Base-by-base conservation (phyloP, 768 basidiomycete genomes). In the Lentinula sp. region DNA sequence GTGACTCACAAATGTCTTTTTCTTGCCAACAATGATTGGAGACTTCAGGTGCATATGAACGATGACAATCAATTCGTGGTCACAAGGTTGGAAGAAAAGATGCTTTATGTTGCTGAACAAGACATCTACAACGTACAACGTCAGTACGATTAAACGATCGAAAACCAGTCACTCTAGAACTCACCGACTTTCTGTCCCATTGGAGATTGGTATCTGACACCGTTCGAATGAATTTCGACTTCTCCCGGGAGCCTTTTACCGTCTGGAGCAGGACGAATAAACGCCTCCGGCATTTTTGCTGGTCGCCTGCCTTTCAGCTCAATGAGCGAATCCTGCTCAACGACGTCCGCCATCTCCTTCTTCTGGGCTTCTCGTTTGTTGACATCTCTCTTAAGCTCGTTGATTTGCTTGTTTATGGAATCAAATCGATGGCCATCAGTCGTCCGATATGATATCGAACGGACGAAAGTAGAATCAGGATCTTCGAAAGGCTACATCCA, bases 1-100 rank as follows among this genome's bases (percentile, higher is more conserved):
- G 21, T 48, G 6, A 78, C 87, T 55, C 67, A 95, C 93, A 68
- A 91, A 93, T 21, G 97, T 87, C 74, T 98, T 99, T 77, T 95
- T 97, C 80, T 98, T 98, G 63, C 97, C 96, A 66, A 99, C 92
- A 84, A 98, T 96, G 71, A 99, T 98, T 0, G 97, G 97, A 0
- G 93, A 84, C 73, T 85, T 97, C 55, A 99, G 80, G 71, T 98
- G 92, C 55, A 97, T 75, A 71, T 99, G 97, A 35, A 97, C 85
- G 63, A 99, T 88, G 59, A 97, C 95, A 57, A 98, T 81, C 18
- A 98, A 78, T 72, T 99, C 97, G 65, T 93, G 87, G 65, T 99
- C 97, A 68, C 96, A 98, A 2, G 97, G 96, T 70, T 99, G 97
- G 84, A 99, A 98, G 77, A 98, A 97, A 9, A 98, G 80, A 74